These are phyloP conservation scores for Globisporangium nodosum DNA, from an alignment of 352 stramenopile species.

Conservation along the genomic window DNA sequence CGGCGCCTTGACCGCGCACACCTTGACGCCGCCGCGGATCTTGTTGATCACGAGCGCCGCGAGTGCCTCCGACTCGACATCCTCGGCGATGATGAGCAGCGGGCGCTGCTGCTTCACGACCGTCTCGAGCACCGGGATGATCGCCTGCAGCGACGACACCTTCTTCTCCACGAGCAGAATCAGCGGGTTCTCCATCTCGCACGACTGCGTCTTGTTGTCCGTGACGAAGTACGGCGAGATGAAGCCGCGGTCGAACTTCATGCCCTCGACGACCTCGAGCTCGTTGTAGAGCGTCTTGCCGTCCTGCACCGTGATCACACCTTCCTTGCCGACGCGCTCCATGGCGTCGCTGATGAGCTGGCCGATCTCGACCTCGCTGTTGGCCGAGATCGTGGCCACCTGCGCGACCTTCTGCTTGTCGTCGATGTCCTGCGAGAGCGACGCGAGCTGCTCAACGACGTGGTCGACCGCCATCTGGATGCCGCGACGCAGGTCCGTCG, in stretches of 20 bases:
- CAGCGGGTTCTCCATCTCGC: conserved; percentile 98
- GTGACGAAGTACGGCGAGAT: conserved; percentile 99
- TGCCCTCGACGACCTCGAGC: conserved; percentile 99
- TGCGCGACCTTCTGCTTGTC: conserved; percentile 99
- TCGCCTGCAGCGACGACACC: conserved; percentile 93
- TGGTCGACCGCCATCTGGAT: conserved; percentile 98
- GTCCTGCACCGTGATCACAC: conserved; percentile 98
- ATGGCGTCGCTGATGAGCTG: conserved; percentile 98
- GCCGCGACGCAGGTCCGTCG: conserved; percentile 97
- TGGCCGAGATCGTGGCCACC: conserved; percentile 99
- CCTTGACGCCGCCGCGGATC: conserved; percentile 98
- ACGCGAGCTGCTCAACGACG: conserved; percentile 92
- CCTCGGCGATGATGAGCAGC: conserved; percentile 99
- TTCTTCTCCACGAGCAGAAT: conserved; percentile 99
- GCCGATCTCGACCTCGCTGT: conserved; percentile 98
- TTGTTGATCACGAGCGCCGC: conserved; percentile 99
- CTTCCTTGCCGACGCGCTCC: conserved; percentile 99
- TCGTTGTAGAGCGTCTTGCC: conserved; percentile 99
- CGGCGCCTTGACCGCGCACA: conserved; percentile 99
- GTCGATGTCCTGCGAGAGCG: conserved; percentile 96
- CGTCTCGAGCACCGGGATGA: conserved; percentile 97
- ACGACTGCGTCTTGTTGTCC: conserved; percentile 98
- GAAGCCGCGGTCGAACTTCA: conserved; percentile 99
- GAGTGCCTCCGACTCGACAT: conserved; percentile 98
- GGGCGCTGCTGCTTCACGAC: conserved; percentile 96